phyloP scores from a whole-genome alignment of 2,329 filamentous ascomycete genomes.

The Exophiala phaeomuriformis region DNA sequence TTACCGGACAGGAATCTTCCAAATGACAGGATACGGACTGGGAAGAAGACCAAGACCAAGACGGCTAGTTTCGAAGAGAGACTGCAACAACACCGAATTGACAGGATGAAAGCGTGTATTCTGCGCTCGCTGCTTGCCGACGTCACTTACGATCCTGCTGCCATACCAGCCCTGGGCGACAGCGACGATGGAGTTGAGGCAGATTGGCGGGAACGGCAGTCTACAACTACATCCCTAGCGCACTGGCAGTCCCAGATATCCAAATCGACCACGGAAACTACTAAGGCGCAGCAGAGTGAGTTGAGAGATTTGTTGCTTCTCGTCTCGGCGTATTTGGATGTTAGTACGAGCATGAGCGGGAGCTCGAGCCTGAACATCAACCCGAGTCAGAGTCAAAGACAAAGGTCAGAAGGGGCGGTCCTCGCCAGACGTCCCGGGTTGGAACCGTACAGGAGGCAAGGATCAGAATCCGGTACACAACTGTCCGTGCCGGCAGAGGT shows the following conservation, averaged over 20 bases:
- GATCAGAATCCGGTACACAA: no score
- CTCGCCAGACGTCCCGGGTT: no score
- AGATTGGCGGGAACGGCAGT: no score
- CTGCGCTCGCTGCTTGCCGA: slow-evolving; percentile 21
- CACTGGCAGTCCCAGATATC: background rate
- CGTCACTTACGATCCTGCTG: slow-evolving; percentile 1
- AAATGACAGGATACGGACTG: background rate
- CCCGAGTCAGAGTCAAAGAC: no score
- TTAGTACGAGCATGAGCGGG: background rate
- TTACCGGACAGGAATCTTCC: background rate
- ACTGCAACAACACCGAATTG: slow-evolving; percentile 4
- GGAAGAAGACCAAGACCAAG: background rate
- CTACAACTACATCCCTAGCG: background rate
- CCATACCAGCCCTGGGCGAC: background rate
- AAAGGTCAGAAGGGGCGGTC: no score
- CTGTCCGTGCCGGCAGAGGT: no score
- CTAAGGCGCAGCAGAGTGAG: background rate
- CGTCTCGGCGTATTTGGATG: slow-evolving; percentile 13
- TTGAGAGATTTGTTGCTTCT: slow-evolving; percentile 13
- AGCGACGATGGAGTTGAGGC: background rate
- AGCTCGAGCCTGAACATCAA: no score
- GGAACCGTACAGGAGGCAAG: no score
- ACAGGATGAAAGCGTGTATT: slow-evolving; percentile 31
- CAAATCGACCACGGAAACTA: background rate
- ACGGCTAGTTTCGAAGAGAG: slow-evolving; percentile 1